A percentile compares a stretch with the other conserved stretches of the same genome.
phyloP scores from a whole-genome alignment of 306 rosid genomes.

The Inga laurina region DNA sequence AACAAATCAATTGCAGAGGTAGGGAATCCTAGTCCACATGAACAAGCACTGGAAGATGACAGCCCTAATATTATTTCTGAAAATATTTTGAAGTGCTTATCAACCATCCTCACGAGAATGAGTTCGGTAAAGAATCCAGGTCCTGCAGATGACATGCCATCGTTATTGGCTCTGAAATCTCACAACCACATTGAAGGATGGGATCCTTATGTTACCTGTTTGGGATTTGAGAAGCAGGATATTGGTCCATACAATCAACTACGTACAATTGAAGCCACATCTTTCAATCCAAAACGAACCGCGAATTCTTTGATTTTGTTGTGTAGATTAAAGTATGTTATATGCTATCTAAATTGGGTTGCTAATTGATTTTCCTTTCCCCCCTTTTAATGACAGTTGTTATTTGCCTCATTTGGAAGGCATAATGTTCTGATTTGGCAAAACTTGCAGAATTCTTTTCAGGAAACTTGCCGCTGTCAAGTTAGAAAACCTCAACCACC shows the following conservation, averaged over 20 bases:
- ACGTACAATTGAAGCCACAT: conserved; percentile 55
- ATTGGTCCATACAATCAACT: conserved; percentile 76
- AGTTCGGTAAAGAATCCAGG: conserved; percentile 56
- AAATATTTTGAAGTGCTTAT: conserved; percentile 76
- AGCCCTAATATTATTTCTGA: conserved; percentile 78
- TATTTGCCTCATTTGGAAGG: conserved; percentile 14
- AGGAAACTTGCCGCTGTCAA: conserved; percentile 79
- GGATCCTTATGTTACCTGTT: conserved; percentile 73
- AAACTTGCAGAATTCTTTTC: conserved; percentile 67
- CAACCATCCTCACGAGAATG: conserved; percentile 76
- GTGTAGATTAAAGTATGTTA: conserved; percentile 73
- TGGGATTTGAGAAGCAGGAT: conserved; percentile 70
- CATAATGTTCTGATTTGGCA: conserved; percentile 20
- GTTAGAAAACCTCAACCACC: conserved; percentile 69
- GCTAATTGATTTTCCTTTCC: not conserved
- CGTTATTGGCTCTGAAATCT: conserved; percentile 36
- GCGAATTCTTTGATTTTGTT: conserved; percentile 71
- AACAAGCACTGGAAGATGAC: conserved; percentile 48
- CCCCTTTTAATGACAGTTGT: not conserved
- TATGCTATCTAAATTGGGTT: not conserved
- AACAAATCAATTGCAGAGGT: conserved; percentile 42
- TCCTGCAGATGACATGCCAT: conserved; percentile 39
- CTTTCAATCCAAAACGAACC: conserved; percentile 65
- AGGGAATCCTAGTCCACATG: conserved; percentile 40
- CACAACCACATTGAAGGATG: conserved; percentile 41